Evolutionary conservation across 805 yeast genomes (phyloP).

Genomic region (Suhomyces pyralidae): DNA sequence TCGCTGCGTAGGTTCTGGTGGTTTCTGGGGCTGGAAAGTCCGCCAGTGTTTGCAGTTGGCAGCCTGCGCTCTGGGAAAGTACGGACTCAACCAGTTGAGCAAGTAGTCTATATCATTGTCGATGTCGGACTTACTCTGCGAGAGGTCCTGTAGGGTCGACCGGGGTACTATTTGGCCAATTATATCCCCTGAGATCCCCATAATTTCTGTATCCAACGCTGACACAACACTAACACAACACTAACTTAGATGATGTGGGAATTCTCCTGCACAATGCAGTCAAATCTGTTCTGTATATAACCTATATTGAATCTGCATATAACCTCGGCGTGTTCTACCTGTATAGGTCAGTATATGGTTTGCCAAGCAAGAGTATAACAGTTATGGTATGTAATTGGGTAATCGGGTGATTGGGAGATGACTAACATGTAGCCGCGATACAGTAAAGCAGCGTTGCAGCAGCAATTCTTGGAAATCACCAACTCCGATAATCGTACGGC

Average conservation of each 20-base stretch:
- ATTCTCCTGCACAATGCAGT: no score
- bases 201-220: neutral
- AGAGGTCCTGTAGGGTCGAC: constrained; percentile 9
- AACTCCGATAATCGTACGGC: constrained; percentile 35
- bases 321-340: neutral
- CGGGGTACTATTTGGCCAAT: constrained; percentile 6
- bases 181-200: neutral
- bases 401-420: no score
- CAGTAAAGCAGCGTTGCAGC: constrained; percentile 15
- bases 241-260: no score
- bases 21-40: neutral
- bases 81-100: constrained; percentile 33
- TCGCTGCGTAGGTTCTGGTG: constrained; percentile 30
- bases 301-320: no score
- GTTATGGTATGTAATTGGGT: constrained; percentile 2
- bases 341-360: neutral
- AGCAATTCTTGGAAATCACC: constrained; percentile 41
- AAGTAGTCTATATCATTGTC: constrained; percentile 36
- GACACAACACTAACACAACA: no score
- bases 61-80: constrained; percentile 15
- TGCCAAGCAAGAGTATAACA: neutral
- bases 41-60: constrained; percentile 1
- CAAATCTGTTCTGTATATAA: no score
- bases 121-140: constrained; percentile 16
- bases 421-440: constrained; percentile 1